Evolutionary conservation across 2,329 filamentous ascomycete species (phyloP).

Genomic region (Aspergillus carbonarius): DNA sequence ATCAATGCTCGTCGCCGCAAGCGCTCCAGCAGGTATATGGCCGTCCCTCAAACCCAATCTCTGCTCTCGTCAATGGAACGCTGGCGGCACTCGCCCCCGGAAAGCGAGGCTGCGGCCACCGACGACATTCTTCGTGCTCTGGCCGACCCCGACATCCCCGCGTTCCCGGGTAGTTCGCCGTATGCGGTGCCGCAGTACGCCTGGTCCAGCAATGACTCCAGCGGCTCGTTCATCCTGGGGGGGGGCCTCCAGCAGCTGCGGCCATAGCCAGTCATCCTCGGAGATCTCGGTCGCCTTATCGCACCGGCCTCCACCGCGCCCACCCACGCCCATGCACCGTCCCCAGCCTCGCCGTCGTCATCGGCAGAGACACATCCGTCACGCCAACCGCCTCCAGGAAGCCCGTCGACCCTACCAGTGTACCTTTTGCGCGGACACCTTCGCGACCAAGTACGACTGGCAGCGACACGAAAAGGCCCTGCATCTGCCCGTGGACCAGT

Average conservation of each 20-base stretch:
- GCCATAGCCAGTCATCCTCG: slow-evolving; percentile 52
- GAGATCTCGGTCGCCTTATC: slow-evolving; percentile 41
- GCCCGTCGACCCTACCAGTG: slow-evolving; percentile 32
- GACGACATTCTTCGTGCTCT: slow-evolving; percentile 62
- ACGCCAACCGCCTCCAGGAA: not conserved
- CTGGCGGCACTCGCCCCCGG: slow-evolving; percentile 65
- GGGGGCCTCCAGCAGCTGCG: slow-evolving; percentile 52
- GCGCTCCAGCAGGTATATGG: not conserved
- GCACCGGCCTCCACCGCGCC: slow-evolving; percentile 1
- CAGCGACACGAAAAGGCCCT: slow-evolving; percentile 48
- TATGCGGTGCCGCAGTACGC: slow-evolving; percentile 28
- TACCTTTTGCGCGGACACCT: slow-evolving; percentile 48
- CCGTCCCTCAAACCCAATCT: slow-evolving; percentile 5
- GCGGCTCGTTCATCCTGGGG: slow-evolving; percentile 45
- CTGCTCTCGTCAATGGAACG: slow-evolving; percentile 61
- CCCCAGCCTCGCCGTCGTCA: slow-evolving; percentile 9
- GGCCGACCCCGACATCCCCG: slow-evolving; percentile 7
- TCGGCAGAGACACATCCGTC: slow-evolving; percentile 28
- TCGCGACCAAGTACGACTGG: slow-evolving; percentile 49
- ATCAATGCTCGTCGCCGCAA: slow-evolving; percentile 74
- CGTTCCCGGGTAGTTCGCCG: slow-evolving; percentile 11
- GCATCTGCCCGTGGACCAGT: slow-evolving; percentile 53
- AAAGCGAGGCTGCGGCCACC: slow-evolving; percentile 63
- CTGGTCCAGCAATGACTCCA: slow-evolving; percentile 48
- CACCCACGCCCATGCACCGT: slow-evolving; percentile 11